Percentiles rank a stretch among this genome's conserved stretches.
These are phyloP conservation scores for Flaveria bidentis DNA, from an alignment of 129 eudicot species.

Conservation along the genomic window DNA sequence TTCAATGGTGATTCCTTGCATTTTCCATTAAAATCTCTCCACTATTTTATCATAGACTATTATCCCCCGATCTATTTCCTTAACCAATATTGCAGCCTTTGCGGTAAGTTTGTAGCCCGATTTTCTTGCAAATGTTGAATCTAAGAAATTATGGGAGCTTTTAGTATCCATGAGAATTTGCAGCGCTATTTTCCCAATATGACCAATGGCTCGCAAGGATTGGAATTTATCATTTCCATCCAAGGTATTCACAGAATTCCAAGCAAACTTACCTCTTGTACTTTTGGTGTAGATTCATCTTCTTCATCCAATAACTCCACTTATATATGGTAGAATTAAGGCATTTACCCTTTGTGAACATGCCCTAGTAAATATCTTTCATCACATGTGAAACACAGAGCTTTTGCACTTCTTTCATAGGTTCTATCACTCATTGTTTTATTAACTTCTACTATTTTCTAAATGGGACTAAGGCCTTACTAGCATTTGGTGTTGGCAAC, in stretches of 20 bases:
- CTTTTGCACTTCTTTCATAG: background rate
- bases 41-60: background rate
- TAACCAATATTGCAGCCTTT: background rate
- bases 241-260: background rate
- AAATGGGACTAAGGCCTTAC: too few relatives aligned
- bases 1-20: background rate
- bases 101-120: background rate
- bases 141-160: background rate
- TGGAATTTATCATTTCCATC: background rate
- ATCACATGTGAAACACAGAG: background rate
- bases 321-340: background rate
- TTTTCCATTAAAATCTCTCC: background rate
- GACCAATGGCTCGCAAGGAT: background rate
- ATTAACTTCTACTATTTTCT: too few relatives aligned
- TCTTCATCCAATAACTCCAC: background rate
- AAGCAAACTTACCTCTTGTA: background rate
- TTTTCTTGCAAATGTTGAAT: background rate
- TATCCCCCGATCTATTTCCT: background rate
- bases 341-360: background rate
- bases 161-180: background rate
- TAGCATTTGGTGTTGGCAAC: too few relatives aligned
- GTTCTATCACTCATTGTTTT: background rate
- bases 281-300: background rate
- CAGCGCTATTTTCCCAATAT: background rate
- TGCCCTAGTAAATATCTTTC: background rate